These are phyloP conservation scores for Gracilaria vermiculophylla DNA, from an alignment of 23 red algal genomes.

Conservation along the genomic window DNA sequence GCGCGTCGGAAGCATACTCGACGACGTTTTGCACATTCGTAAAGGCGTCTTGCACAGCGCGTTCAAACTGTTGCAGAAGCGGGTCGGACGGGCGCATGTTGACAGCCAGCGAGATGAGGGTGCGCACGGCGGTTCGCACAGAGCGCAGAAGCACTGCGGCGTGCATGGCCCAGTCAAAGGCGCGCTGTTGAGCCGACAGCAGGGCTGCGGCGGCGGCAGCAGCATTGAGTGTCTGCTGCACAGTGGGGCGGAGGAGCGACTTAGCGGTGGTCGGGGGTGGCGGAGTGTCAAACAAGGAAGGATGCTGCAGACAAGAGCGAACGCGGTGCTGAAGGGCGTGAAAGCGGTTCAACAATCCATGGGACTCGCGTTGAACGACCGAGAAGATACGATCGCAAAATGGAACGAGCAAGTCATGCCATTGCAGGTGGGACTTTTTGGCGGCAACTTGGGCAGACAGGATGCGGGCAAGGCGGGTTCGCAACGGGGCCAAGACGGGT, in stretches of 20 bases:
- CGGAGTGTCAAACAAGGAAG: background rate
- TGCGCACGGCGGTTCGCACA: conserved; percentile 9
- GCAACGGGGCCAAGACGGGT: background rate
- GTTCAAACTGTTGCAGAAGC: conserved; percentile 26
- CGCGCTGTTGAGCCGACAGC: conserved; percentile 37
- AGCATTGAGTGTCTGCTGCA: background rate
- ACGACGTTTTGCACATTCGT: conserved; percentile 17
- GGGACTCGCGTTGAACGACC: background rate
- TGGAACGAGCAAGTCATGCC: background rate
- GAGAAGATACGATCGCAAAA: background rate
- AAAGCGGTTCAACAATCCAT: conserved; percentile 4
- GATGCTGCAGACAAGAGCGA: background rate
- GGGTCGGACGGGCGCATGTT: background rate
- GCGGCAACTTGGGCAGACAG: background rate
- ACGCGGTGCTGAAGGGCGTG: conserved; percentile 16
- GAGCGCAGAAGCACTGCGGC: background rate
- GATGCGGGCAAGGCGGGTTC: background rate
- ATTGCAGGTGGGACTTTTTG: background rate
- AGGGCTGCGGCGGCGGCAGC: conserved; percentile 19
- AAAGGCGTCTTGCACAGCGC: conserved; percentile 25
- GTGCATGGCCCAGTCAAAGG: conserved; percentile 49
- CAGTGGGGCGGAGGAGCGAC: background rate
- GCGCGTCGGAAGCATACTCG: background rate
- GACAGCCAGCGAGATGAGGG: background rate
- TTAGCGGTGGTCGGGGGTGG: too few species aligned